Percentiles rank a stretch among this genome's conserved stretches.
Conservation (phyloP, 169 alveolate species). For the Plasmodium gallinaceum region DNA sequence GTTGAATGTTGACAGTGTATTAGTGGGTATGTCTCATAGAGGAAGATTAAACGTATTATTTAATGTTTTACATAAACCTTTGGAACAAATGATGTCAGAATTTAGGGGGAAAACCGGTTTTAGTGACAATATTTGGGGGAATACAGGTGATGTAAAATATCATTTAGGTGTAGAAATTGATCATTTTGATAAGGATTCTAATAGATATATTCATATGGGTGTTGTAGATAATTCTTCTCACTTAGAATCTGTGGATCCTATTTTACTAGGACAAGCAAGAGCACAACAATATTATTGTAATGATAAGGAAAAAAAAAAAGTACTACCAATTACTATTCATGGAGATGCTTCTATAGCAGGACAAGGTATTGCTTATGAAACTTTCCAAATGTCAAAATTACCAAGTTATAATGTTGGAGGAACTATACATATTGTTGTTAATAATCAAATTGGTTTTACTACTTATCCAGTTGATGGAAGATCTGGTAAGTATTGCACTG, state of each 20-base stretch:
- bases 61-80: constrained; percentile 92
- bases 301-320: constrained; percentile 82
- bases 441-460: constrained; percentile 96
- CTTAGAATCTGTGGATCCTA: constrained; percentile 95
- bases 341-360: constrained; percentile 98
- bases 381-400: constrained; percentile 92
- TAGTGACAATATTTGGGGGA: constrained; percentile 82
- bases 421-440: constrained; percentile 92
- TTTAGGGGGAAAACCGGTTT: constrained; percentile 87
- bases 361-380: constrained; percentile 96
- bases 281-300: constrained; percentile 90
- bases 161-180: constrained; percentile 92
- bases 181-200: constrained; percentile 84
- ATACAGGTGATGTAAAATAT: constrained; percentile 95
- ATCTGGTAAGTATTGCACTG: constrained; percentile 92
- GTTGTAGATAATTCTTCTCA: constrained; percentile 95
- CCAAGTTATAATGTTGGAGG: constrained; percentile 94
- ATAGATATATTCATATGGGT: constrained; percentile 84
- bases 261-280: constrained; percentile 93
- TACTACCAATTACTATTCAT: constrained; percentile 92
- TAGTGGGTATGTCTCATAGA: constrained; percentile 97
- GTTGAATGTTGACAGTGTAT: constrained; percentile 88
- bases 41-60: constrained; percentile 94
- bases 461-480: constrained; percentile 94
- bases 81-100: constrained; percentile 92